Evolutionary conservation across 192 early-diverging fungal genomes (phyloP).

Genomic region (Backusella liffmaniae): DNA sequence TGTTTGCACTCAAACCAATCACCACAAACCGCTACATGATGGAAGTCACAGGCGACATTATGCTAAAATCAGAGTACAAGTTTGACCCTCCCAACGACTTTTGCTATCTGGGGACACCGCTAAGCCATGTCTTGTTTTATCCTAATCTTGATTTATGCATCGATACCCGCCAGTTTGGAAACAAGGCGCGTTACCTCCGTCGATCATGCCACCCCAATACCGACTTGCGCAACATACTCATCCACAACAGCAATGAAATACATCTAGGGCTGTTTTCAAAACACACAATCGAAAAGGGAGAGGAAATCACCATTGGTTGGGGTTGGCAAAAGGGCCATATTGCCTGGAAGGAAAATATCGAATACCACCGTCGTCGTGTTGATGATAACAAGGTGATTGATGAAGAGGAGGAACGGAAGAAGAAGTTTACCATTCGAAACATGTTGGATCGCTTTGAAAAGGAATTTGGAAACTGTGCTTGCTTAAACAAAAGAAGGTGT

Average conservation of each 20-base stretch:
- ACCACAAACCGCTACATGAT: slow-evolving; percentile 58
- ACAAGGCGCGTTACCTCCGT: slow-evolving; percentile 65
- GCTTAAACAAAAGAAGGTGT: slow-evolving; percentile 39
- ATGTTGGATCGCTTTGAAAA: slow-evolving; percentile 35
- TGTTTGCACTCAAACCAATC: slow-evolving; percentile 63
- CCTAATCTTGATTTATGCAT: slow-evolving; percentile 65
- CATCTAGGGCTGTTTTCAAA: slow-evolving; percentile 68
- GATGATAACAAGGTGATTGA: slow-evolving; percentile 22
- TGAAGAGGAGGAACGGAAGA: slow-evolving; percentile 17
- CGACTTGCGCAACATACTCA: slow-evolving; percentile 58
- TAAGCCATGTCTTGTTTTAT: slow-evolving; percentile 65
- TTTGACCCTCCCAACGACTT: slow-evolving; percentile 66
- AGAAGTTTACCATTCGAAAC: slow-evolving; percentile 32
- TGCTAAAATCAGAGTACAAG: slow-evolving; percentile 65
- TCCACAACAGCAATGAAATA: slow-evolving; percentile 47
- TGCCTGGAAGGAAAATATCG: slow-evolving; percentile 30
- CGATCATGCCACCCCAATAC: slow-evolving; percentile 69
- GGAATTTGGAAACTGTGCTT: slow-evolving; percentile 48
- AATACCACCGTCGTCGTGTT: slow-evolving; percentile 17
- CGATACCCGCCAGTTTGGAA: slow-evolving; percentile 67
- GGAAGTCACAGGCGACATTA: slow-evolving; percentile 76
- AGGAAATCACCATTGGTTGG: slow-evolving; percentile 74
- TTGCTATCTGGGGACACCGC: slow-evolving; percentile 59
- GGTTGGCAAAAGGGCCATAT: slow-evolving; percentile 59
- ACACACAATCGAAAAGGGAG: slow-evolving; percentile 51